Evolutionary conservation across 2,329 filamentous ascomycete genomes (phyloP).

Genomic region (Aspergillus eucalypticola): DNA sequence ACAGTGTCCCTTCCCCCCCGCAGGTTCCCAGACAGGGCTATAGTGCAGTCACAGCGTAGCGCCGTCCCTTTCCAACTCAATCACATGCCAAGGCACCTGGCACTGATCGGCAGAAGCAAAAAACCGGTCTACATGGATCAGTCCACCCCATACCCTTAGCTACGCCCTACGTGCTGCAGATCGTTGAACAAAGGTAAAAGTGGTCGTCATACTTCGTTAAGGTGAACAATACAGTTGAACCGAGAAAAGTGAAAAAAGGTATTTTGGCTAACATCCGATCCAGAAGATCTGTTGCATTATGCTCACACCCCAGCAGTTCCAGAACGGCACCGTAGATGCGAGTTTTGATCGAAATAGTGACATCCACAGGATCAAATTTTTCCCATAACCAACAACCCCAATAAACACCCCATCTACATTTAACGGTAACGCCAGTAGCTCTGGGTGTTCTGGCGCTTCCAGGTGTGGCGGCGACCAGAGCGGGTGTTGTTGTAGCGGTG

Average conservation of each 20-base stretch:
- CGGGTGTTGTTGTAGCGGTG: conserved; percentile 99
- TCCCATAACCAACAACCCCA: conserved; percentile 32
- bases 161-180: conserved; percentile 5
- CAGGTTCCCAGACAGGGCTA: not conserved
- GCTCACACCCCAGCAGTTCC: conserved; percentile 33
- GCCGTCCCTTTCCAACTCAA: not conserved
- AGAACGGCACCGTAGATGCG: conserved; percentile 30
- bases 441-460: conserved; percentile 99
- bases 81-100: not conserved
- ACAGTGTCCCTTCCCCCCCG: not conserved
- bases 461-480: conserved; percentile 98
- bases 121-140: not conserved
- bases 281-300: conserved; percentile 39
- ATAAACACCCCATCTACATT: conserved; percentile 30
- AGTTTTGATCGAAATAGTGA: conserved; percentile 38
- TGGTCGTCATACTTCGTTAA: conserved; percentile 42
- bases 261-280: conserved; percentile 43
- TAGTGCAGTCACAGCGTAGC: not conserved
- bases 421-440: conserved; percentile 97
- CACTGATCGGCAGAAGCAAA: not conserved
- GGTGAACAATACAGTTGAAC: conserved; percentile 32
- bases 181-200: conserved; percentile 27
- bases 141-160: not conserved
- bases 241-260: conserved; percentile 28
- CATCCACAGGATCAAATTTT: conserved; percentile 36